Percentiles rank a stretch among this genome's conserved stretches.
These are phyloP conservation scores for Lathyrus oleraceus DNA, from an alignment of 306 rosid species.

Conservation along the genomic window DNA sequence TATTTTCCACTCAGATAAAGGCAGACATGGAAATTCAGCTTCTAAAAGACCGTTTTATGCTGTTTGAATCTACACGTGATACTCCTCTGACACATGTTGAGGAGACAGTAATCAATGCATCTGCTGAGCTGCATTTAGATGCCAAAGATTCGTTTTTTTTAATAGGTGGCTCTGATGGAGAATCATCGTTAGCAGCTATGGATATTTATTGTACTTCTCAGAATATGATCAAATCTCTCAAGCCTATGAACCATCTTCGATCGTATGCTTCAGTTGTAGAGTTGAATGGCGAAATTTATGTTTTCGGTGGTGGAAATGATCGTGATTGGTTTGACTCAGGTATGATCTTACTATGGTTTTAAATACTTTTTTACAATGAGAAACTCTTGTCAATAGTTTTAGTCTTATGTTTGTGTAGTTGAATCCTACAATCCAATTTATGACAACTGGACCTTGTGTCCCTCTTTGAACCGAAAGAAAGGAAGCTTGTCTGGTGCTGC, in stretches of 20 bases:
- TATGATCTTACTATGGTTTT: constrained; percentile 39
- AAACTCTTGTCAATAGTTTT: constrained; percentile 23
- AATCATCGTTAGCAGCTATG: constrained; percentile 52
- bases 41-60: constrained; percentile 47
- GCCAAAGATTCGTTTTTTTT: constrained; percentile 61
- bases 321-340: constrained; percentile 75
- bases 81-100: constrained; percentile 36
- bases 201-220: constrained; percentile 62
- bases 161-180: constrained; percentile 73
- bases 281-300: constrained; percentile 61
- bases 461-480: constrained; percentile 63
- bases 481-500: constrained; percentile 85
- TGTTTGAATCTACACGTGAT: constrained; percentile 46
- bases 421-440: constrained; percentile 60
- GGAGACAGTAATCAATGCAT: constrained; percentile 38
- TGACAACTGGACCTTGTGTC: constrained; percentile 65
- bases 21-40: constrained; percentile 65
- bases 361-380: neutral
- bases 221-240: constrained; percentile 54
- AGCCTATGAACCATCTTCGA: constrained; percentile 65
- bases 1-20: constrained; percentile 44
- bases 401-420: constrained; percentile 50
- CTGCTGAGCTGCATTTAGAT: constrained; percentile 48
- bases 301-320: constrained; percentile 79
- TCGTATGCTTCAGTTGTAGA: constrained; percentile 65